Percentiles rank a stretch among this genome's conserved stretches.
Evolutionary conservation across 495 filamentous ascomycete genomes (phyloP).

Genomic region (Penicillium bovifimosum): DNA sequence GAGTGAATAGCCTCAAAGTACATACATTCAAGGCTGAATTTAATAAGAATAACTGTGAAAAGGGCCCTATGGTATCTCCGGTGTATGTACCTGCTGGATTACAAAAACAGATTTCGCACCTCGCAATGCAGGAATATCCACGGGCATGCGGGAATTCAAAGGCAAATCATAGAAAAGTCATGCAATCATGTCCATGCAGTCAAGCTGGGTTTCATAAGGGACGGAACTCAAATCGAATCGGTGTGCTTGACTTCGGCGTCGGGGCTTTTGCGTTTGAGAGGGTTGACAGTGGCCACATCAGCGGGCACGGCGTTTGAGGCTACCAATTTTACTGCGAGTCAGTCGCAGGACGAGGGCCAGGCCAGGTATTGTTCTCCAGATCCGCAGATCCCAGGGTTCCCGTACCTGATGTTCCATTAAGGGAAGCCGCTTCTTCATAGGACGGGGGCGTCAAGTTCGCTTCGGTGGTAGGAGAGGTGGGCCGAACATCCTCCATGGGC

Average conservation of each 20-base stretch:
- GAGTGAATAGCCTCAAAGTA: not conserved
- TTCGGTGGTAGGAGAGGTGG: constrained; percentile 16
- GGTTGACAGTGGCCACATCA: constrained; percentile 17
- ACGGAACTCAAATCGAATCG: not conserved
- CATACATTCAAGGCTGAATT: not conserved
- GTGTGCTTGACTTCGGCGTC: constrained; percentile 9
- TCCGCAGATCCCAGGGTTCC: constrained; percentile 4
- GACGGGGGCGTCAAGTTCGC: constrained; percentile 28
- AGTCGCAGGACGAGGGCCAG: not conserved
- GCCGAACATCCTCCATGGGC: constrained; percentile 21
- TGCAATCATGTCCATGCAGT: constrained; percentile 7
- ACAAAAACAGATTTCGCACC: constrained; percentile 4
- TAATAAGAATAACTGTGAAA: not conserved
- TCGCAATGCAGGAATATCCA: constrained; percentile 18
- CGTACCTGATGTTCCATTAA: constrained; percentile 29
- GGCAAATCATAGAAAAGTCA: not conserved
- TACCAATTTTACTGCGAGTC: constrained; percentile 20
- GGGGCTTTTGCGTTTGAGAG: constrained; percentile 32
- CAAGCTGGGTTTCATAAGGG: not conserved
- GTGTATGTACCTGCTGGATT: constrained; percentile 16
- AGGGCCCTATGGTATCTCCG: constrained; percentile 20
- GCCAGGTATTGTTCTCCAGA: not conserved
- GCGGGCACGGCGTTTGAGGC: constrained; percentile 5
- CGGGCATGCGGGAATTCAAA: constrained; percentile 1
- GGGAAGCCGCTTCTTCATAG: constrained; percentile 24